phyloP scores from a whole-genome alignment of 108 stramenopile species.

The Conticribra guillardii region DNA sequence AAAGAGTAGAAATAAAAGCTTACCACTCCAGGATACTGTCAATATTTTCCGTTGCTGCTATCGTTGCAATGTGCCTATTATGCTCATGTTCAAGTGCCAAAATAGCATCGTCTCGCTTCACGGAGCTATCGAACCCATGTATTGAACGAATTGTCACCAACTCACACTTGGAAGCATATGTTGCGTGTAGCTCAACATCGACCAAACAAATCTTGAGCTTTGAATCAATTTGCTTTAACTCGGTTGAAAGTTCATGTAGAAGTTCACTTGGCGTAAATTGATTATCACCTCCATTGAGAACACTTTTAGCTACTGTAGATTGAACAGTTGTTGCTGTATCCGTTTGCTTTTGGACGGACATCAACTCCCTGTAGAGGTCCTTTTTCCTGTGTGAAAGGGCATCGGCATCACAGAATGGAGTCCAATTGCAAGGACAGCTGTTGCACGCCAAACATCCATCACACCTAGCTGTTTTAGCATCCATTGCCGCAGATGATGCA shows the following conservation, averaged over 20 bases:
- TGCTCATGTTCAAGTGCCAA: slow-evolving; percentile 37
- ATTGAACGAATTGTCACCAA: slow-evolving; percentile 30
- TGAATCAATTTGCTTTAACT: slow-evolving; percentile 22
- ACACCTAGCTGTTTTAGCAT: neutral
- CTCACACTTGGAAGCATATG: slow-evolving; percentile 17
- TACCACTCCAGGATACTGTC: slow-evolving; percentile 36
- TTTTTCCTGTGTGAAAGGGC: slow-evolving; percentile 20
- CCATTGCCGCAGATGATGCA: no score
- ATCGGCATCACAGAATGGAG: slow-evolving; percentile 21
- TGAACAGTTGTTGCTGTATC: neutral
- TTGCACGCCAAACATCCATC: slow-evolving; percentile 9
- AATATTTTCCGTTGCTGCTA: slow-evolving; percentile 17
- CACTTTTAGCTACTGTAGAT: slow-evolving; percentile 21
- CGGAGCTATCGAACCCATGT: slow-evolving; percentile 30
- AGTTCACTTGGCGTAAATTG: slow-evolving; percentile 16
- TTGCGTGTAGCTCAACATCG: slow-evolving; percentile 31
- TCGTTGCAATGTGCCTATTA: slow-evolving; percentile 21
- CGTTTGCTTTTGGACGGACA: slow-evolving; percentile 3
- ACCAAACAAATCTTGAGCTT: slow-evolving; percentile 8
- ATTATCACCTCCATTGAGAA: slow-evolving; percentile 14
- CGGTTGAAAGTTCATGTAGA: slow-evolving; percentile 20
- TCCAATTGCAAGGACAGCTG: slow-evolving; percentile 25
- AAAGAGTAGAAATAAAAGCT: neutral
- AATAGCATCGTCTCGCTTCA: slow-evolving; percentile 32
- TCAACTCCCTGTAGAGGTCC: slow-evolving; percentile 19